Percentiles rank a stretch among this genome's conserved stretches.
phyloP scores from a whole-genome alignment of 225 moss, liverwort and hornwort genomes.

The Antitrichia curtipendula region DNA sequence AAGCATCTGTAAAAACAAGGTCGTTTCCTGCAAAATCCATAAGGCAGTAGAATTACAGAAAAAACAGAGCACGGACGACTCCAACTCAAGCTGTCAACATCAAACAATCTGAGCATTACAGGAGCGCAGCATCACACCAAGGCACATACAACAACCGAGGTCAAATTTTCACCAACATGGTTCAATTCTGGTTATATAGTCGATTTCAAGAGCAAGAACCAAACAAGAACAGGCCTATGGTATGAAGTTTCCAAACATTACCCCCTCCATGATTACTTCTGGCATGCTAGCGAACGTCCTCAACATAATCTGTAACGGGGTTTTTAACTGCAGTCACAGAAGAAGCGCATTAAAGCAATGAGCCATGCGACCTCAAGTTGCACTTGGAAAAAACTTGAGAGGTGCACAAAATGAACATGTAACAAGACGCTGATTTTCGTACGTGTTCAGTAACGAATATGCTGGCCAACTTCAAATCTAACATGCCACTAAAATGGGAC shows the following conservation, averaged over 20 bases:
- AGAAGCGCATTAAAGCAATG: background rate
- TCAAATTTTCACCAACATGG: background rate
- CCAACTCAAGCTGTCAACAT: background rate
- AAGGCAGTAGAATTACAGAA: background rate
- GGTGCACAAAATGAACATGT: background rate
- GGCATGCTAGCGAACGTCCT: constrained; percentile 73
- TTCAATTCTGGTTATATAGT: background rate
- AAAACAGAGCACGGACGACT: background rate
- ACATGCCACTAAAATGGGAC: background rate
- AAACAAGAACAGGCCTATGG: background rate
- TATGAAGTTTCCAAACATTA: constrained; percentile 21
- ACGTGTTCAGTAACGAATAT: background rate
- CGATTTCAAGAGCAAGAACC: background rate
- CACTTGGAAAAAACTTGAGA: background rate
- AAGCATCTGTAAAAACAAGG: constrained; percentile 91
- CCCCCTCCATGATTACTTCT: constrained; percentile 79
- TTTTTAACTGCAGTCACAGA: constrained; percentile 14
- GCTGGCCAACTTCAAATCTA: background rate
- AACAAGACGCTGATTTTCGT: background rate
- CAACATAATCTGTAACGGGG: constrained; percentile 59
- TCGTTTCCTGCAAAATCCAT: constrained; percentile 70
- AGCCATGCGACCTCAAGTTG: background rate
- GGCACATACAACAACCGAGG: background rate
- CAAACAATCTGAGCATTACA: background rate
- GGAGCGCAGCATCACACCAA: background rate